Conservation (phyloP, 1,284 basidiomycete genomes). For the Ganoderma boninense region DNA sequence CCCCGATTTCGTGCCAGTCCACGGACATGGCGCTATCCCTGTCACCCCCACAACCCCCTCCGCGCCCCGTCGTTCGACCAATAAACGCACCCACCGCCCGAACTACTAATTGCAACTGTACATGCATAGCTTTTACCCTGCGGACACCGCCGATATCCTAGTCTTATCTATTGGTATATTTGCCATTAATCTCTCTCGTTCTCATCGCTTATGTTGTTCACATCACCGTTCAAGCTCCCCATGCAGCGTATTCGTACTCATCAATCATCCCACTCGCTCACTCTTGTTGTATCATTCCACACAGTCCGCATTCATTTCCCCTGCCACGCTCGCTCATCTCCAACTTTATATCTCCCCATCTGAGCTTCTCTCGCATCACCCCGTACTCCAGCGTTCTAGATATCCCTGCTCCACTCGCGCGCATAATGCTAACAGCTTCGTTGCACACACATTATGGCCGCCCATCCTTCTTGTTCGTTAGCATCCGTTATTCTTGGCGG, state of each 20-base stretch:
- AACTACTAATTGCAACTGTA: conserved; percentile 42
- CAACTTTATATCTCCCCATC: not conserved
- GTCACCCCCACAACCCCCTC: conserved; percentile 20
- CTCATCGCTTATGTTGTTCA: conserved; percentile 22
- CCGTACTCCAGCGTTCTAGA: not conserved
- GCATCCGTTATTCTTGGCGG: not conserved
- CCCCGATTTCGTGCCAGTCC: conserved; percentile 76
- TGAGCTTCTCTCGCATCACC: not conserved
- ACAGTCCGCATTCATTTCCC: not conserved
- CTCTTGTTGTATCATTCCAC: conserved; percentile 31
- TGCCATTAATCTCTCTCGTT: conserved; percentile 23
- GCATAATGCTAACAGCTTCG: conserved; percentile 7
- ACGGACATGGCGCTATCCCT: conserved; percentile 73
- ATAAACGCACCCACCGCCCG: conserved; percentile 50
- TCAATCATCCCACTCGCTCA: conserved; percentile 22
- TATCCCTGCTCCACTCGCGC: not conserved
- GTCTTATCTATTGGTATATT: conserved; percentile 13
- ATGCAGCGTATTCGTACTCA: conserved; percentile 15
- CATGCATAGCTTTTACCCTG: conserved; percentile 10
- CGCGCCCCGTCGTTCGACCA: conserved; percentile 51
- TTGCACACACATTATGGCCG: not conserved
- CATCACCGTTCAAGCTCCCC: conserved; percentile 6
- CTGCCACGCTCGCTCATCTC: not conserved
- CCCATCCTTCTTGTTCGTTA: not conserved
- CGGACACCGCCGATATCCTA: not conserved